Conservation (phyloP, 108 stramenopile species). For the Cyclotella sp. region DNA sequence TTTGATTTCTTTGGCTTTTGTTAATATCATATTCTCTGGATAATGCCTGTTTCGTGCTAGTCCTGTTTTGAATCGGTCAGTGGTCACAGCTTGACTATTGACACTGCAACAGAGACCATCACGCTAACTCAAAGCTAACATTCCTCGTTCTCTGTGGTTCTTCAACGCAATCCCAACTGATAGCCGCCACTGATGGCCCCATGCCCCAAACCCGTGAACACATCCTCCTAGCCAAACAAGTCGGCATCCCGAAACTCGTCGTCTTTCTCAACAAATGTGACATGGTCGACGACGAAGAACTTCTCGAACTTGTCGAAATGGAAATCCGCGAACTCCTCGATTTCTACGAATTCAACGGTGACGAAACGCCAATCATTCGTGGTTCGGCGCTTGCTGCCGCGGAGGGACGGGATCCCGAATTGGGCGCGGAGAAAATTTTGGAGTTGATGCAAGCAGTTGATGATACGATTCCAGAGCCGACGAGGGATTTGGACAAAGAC, state of each 20-base stretch:
- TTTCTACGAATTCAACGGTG: constrained; percentile 97
- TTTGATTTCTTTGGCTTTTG: too few relatives aligned
- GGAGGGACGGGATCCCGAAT: constrained; percentile 86
- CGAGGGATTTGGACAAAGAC: constrained; percentile 95
- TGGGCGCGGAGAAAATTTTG: constrained; percentile 88
- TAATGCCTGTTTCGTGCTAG: too few relatives aligned
- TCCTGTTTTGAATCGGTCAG: too few relatives aligned
- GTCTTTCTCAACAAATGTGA: constrained; percentile 99
- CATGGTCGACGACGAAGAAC: constrained; percentile 98
- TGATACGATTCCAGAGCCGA: constrained; percentile 92
- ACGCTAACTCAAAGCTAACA: too few relatives aligned
- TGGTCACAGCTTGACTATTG: too few relatives aligned
- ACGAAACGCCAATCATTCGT: constrained; percentile 95
- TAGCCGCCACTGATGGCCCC: constrained; percentile 96
- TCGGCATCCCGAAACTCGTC: constrained; percentile 98
- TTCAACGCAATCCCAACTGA: not conserved
- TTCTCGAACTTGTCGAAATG: constrained; percentile 99
- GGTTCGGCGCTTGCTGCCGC: constrained; percentile 98
- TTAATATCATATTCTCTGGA: too few relatives aligned
- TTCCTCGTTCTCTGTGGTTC: not conserved
- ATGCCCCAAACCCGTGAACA: constrained; percentile 99
- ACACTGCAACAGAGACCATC: too few relatives aligned
- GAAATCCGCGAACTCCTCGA: constrained; percentile 98
- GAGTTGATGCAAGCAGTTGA: constrained; percentile 97
- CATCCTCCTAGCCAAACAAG: constrained; percentile 98